Conservation (phyloP, 805 yeast species). For the Starmera pachycereana region DNA sequence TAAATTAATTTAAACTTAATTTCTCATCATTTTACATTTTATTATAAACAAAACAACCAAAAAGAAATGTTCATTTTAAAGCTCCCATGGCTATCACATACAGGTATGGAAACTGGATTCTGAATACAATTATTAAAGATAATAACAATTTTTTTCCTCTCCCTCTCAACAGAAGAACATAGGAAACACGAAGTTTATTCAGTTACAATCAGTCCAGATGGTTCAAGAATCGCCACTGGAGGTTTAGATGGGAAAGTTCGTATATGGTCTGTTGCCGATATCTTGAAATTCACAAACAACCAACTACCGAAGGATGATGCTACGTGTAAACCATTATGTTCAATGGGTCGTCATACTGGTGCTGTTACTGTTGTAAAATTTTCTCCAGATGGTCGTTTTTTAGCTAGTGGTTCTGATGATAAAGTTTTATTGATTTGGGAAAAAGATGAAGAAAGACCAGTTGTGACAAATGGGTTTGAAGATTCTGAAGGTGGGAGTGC, state of each 20-base stretch:
- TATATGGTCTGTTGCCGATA: slow-evolving; percentile 68
- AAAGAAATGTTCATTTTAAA: slow-evolving; percentile 49
- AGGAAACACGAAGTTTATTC: slow-evolving; percentile 80
- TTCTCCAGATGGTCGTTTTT: slow-evolving; percentile 82
- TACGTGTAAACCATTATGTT: slow-evolving; percentile 54
- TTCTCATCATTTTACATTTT: no score
- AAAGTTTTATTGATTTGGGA: slow-evolving; percentile 90
- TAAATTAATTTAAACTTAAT: no score
- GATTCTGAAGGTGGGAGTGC: slow-evolving; percentile 46
- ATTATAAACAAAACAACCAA: no score
- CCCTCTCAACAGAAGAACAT: slow-evolving; percentile 47
- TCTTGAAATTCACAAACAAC: slow-evolving; percentile 25
- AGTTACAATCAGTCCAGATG: slow-evolving; percentile 71
- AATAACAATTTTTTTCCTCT: slow-evolving; percentile 2
- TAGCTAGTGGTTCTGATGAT: slow-evolving; percentile 95
- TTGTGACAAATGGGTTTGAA: slow-evolving; percentile 45
- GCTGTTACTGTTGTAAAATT: slow-evolving; percentile 92
- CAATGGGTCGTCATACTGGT: slow-evolving; percentile 94
- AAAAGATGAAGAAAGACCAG: slow-evolving; percentile 50
- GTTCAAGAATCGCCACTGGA: slow-evolving; percentile 81
- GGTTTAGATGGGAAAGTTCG: slow-evolving; percentile 89
- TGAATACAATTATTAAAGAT: no score
- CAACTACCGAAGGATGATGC: slow-evolving; percentile 19
- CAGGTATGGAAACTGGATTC: no score
- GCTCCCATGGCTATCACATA: slow-evolving; percentile 64